Evolutionary conservation across 257 asterid genomes (phyloP).

Genomic region (Ilex aquifolium): DNA sequence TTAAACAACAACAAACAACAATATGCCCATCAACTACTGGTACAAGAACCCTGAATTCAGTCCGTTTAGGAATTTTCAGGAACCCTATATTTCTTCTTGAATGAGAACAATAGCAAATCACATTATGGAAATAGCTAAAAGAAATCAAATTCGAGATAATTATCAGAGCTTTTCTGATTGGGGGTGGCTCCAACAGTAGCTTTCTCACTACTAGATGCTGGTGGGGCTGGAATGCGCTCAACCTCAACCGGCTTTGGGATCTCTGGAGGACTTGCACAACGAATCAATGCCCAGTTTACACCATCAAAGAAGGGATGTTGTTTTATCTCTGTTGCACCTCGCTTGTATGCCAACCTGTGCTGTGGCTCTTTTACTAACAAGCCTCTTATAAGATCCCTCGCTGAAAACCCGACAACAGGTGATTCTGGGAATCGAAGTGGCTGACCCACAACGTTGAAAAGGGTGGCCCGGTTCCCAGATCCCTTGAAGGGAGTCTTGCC

Average conservation of each 20-base stretch:
- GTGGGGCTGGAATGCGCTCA: conserved; percentile 47
- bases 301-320: conserved; percentile 90
- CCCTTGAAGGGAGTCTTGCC: conserved; percentile 90
- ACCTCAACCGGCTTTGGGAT: conserved; percentile 65
- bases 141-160: conserved; percentile 72
- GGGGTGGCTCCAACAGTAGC: conserved; percentile 25
- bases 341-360: conserved; percentile 66
- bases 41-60: conserved; percentile 5
- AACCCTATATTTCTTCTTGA: conserved; percentile 15
- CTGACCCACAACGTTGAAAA: conserved; percentile 75
- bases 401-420: conserved; percentile 68
- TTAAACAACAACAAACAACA: conserved; percentile 21
- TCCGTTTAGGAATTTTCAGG: conserved; percentile 12
- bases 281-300: conserved; percentile 79
- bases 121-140: conserved; percentile 29
- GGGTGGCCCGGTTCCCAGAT: conserved; percentile 61
- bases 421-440: conserved; percentile 78
- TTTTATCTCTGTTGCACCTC: conserved; percentile 84
- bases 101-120: conserved; percentile 15
- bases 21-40: conserved; percentile 20
- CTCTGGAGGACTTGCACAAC: conserved; percentile 87
- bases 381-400: conserved; percentile 74
- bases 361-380: conserved; percentile 82
- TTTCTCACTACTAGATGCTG: conserved; percentile 31
- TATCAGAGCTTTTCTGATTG: conserved; percentile 34